Conservation (phyloP, 192 early-diverging fungal species). For the Powellomyces hirtus region DNA sequence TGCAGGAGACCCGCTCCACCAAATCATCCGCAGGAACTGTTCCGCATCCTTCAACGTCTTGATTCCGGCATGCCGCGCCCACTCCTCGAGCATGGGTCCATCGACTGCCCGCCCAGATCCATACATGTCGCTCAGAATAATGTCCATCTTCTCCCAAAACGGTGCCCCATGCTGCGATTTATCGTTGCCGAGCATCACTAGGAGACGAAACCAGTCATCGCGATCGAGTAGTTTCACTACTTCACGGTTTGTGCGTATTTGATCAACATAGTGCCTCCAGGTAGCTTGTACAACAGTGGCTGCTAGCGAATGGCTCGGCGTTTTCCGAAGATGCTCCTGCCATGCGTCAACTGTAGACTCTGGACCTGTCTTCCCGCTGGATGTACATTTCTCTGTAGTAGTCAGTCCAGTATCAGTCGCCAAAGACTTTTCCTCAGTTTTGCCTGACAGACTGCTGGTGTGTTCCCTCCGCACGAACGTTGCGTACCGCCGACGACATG, state of each 20-base stretch:
- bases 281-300: not conserved
- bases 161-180: not conserved
- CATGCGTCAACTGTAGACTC: not conserved
- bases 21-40: slow-evolving; percentile 13
- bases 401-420: not conserved
- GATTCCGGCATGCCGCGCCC: slow-evolving; percentile 8
- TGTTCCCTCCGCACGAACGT: not conserved
- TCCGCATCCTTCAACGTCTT: slow-evolving; percentile 7
- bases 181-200: not conserved
- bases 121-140: slow-evolving; percentile 16
- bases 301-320: not conserved
- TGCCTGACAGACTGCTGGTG: not conserved
- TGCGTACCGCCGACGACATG: not conserved
- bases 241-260: not conserved
- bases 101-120: not conserved
- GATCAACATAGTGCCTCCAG: not conserved
- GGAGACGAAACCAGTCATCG: slow-evolving; percentile 4
- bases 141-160: slow-evolving; percentile 4
- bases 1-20: slow-evolving; percentile 9
- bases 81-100: slow-evolving; percentile 3
- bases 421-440: not conserved
- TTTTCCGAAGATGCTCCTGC: not conserved
- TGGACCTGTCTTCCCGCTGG: not conserved
- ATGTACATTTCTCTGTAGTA: not conserved
- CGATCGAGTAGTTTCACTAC: not conserved